These are phyloP conservation scores for Kluyveromyces siamensis DNA, from an alignment of 805 yeast genomes.

Conservation along the genomic window DNA sequence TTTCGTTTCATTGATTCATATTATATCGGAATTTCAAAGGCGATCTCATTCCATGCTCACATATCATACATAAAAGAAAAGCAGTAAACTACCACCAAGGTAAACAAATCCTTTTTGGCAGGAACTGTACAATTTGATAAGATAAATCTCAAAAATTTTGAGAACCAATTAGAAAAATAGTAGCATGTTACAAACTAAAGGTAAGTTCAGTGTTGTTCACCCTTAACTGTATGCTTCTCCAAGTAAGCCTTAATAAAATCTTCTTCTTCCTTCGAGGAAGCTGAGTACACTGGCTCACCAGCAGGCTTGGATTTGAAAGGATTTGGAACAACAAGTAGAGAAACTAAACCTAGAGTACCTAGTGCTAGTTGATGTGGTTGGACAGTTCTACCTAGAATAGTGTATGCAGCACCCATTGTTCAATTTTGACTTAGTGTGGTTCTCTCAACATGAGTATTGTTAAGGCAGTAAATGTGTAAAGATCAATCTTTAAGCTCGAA, in stretches of 20 bases:
- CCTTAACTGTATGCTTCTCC: slow-evolving; percentile 30
- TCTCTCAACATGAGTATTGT: background rate
- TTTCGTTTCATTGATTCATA: background rate
- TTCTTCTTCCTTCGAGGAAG: slow-evolving; percentile 81
- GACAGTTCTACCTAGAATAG: slow-evolving; percentile 73
- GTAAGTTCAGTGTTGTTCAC: slow-evolving; percentile 20
- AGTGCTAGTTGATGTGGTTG: slow-evolving; percentile 80
- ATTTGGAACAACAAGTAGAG: slow-evolving; percentile 57
- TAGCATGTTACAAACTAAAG: background rate
- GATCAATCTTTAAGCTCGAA: background rate
- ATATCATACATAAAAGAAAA: background rate
- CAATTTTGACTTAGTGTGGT: background rate
- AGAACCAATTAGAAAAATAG: background rate
- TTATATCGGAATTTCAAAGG: background rate
- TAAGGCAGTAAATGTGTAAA: too few species aligned
- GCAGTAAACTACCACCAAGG: background rate
- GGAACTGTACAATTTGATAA: background rate
- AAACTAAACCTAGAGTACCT: slow-evolving; percentile 68
- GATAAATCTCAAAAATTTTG: background rate
- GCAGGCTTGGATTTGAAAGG: slow-evolving; percentile 52
- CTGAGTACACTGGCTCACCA: slow-evolving; percentile 59
- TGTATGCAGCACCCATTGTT: slow-evolving; percentile 76
- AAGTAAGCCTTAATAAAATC: slow-evolving; percentile 71
- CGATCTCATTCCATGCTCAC: background rate
- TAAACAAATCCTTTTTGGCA: background rate